Evolutionary conservation across 2,329 filamentous ascomycete genomes (phyloP).

Genomic region (Epichloe brachyelytri): DNA sequence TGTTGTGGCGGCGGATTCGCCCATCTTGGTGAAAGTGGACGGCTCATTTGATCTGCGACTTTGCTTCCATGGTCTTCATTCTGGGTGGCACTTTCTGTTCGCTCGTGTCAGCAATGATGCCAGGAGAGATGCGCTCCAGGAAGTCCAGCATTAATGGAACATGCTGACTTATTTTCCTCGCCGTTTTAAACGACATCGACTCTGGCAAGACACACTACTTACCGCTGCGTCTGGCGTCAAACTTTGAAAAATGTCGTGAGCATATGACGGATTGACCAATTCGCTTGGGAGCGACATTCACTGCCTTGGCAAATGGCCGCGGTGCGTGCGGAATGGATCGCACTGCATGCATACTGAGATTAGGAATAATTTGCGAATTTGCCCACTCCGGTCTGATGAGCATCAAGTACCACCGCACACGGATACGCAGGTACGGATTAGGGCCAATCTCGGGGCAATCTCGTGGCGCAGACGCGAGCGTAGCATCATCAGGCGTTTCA

Average conservation of each 20-base stretch:
- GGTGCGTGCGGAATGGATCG: background rate
- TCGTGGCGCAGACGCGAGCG: too few species aligned
- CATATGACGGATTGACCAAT: background rate
- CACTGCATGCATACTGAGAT: constrained; percentile 3
- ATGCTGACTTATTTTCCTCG: background rate
- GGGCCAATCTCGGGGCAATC: too few species aligned
- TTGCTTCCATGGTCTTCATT: background rate
- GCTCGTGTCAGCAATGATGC: background rate
- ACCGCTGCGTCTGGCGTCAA: constrained; percentile 1
- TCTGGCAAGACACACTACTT: background rate
- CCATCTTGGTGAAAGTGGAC: constrained; percentile 45
- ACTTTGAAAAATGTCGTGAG: constrained; percentile 3
- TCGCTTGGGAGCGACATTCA: background rate
- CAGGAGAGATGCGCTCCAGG: background rate
- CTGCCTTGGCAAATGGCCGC: background rate
- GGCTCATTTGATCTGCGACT: constrained; percentile 15
- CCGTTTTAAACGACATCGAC: background rate
- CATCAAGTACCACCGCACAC: too few species aligned
- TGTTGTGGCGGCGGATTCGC: constrained; percentile 62
- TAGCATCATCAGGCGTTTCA: too few species aligned
- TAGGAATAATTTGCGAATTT: too few species aligned
- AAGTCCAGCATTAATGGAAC: background rate
- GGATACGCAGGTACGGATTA: too few species aligned
- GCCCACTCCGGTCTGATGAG: too few species aligned
- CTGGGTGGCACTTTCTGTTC: background rate